Conservation (phyloP, 768 basidiomycete genomes). For the Lactifluus piperatus region DNA sequence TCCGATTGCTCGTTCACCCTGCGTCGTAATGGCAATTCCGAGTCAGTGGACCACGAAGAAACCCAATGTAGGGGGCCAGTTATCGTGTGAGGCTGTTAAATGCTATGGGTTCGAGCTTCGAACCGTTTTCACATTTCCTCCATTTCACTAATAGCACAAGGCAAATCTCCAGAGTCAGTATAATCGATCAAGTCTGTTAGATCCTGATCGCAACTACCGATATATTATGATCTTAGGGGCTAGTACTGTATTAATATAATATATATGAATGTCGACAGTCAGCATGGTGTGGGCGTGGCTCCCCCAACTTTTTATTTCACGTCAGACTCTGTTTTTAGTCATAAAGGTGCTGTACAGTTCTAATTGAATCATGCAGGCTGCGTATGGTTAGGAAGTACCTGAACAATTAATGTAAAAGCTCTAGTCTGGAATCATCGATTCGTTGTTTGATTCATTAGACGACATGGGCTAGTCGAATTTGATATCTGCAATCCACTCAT, state of each 20-base stretch:
- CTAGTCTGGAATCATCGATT: background rate
- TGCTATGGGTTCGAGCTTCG: background rate
- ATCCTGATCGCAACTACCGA: background rate
- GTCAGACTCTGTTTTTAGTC: background rate
- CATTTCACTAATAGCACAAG: background rate
- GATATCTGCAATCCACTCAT: slow-evolving; percentile 21
- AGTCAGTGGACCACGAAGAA: background rate
- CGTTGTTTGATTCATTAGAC: background rate
- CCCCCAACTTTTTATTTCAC: background rate
- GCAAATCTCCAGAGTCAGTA: background rate
- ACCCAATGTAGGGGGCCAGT: background rate
- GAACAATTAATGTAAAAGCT: background rate
- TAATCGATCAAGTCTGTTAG: background rate
- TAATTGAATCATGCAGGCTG: background rate
- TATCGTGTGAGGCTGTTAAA: background rate
- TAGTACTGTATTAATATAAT: too few relatives aligned
- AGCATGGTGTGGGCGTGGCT: background rate
- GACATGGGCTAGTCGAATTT: background rate
- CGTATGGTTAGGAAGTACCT: background rate
- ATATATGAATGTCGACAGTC: background rate
- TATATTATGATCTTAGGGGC: background rate
- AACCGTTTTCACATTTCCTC: slow-evolving; percentile 1
- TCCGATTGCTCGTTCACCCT: background rate
- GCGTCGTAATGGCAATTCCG: background rate
- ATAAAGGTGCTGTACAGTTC: background rate